Evolutionary conservation across 805 yeast species (phyloP), one percentile per base, ranked within the genome.

Genomic region (Wickerhamiella lipophila): DNA sequence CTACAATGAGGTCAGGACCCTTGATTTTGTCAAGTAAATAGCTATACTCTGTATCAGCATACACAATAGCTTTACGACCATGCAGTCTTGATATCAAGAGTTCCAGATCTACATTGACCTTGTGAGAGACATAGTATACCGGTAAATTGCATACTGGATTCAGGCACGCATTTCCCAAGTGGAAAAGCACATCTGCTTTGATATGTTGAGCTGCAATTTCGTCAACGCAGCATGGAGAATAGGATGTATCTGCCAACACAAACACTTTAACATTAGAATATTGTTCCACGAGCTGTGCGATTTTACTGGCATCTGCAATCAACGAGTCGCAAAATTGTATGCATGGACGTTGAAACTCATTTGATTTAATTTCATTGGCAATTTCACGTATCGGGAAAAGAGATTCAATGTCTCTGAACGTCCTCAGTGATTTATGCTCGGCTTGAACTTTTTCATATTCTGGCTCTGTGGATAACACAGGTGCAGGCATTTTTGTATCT

Each of bases 171-270:
- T 86, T 94, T 2, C 98, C 98, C 64, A 88, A 85, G 64, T 92
- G 98, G 1, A 88, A 78, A 25, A 92, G 85, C 3, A 83, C 65
- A 54, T 89, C 95, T 6, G 92, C 87, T 6, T 68, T 61, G 13
- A 89, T 94, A 63, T 92, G 98, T 60, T 83, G 88, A 0, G 96
- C 94, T 0, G 98, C 97, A 23, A 89, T 94, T 60, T 88, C 96
- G 63, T 92, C 98, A 9, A 89, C 81, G 66, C 98, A 92, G 64
- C 98, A 92, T 0, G 95, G 72, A 25, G 95, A 84, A 59, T 92
- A 92, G 0, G 96, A 86, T 0, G 98, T 89, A 60, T 92, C 98
- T 0, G 97, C 98, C 32, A 92, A 67, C 15, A 89, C 76, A 83
- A 89, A 89, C 9, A 82, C 72, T 45, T 58, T 59, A 18, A 59